Evolutionary conservation across 805 yeast species (phyloP).

Genomic region (Monosporozyma servazzii): DNA sequence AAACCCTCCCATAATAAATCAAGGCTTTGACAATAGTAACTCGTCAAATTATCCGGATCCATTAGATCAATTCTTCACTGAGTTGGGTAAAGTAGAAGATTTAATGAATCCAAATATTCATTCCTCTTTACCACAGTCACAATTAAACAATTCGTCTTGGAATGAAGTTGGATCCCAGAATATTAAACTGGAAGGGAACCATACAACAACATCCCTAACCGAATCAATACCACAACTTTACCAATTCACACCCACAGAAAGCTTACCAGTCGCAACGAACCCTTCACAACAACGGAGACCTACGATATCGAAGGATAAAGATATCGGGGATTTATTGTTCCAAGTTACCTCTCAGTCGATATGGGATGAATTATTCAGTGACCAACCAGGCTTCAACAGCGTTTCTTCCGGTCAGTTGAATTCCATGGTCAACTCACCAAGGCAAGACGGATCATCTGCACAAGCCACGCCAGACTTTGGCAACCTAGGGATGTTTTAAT

Average conservation of each 20-base stretch:
- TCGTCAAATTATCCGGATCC: constrained; percentile 2
- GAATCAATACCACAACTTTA: not conserved
- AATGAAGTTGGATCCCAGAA: not conserved
- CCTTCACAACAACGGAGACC: not conserved
- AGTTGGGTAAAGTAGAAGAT: constrained; percentile 31
- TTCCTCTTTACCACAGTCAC: not conserved
- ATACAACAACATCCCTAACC: not conserved
- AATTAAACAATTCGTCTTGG: not conserved
- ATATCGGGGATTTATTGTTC: constrained; percentile 50
- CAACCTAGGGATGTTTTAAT: not conserved
- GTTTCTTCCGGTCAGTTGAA: not conserved
- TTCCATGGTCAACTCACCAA: not conserved
- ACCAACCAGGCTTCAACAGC: not conserved
- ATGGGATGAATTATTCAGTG: constrained; percentile 41
- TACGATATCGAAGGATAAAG: not conserved
- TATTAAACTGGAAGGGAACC: not conserved
- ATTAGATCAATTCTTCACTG: constrained; percentile 41
- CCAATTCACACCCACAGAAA: not conserved
- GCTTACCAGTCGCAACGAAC: not conserved
- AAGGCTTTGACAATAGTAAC: not conserved
- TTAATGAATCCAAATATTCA: not conserved
- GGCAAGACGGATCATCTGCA: not conserved
- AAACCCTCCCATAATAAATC: not conserved
- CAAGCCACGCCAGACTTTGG: not conserved
- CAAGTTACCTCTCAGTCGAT: constrained; percentile 57